Evolutionary conservation across 805 yeast genomes (phyloP), one percentile per base, ranked within the genome.

Genomic region (Tetrapisispora iriomotensis): DNA sequence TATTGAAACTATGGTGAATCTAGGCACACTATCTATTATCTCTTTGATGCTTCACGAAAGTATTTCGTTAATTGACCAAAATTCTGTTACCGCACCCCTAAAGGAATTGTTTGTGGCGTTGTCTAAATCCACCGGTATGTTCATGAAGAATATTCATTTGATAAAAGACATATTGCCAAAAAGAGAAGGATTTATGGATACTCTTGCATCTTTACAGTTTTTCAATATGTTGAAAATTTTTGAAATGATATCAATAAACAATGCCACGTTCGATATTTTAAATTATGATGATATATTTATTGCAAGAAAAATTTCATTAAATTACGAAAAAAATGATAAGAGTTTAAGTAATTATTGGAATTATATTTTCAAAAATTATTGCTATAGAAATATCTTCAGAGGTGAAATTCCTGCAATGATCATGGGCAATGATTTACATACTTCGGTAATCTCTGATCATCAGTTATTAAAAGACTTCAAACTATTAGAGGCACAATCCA

Each of bases 251-350:
- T 19, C 46, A 4, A 17, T 23, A 6, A 44, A 42, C 14, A 30
- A 35, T 8, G 28, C 43, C 10, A 39, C 42, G 21, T 44, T 49
- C 24, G 26, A 38, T 8, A 38, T 47, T 29, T 55, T 51, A 39
- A 48, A 44, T 21, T 57, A 56, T 38, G 60, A 54, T 43, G 61
- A 56, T 38, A 45, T 56, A 17, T 53, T 53, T 36, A 34, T 50
- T 31, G 58, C 58, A n/a, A 35, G 53, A 14, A 43, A 47, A 18
- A 39, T 49, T 19, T 48, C 60, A 4, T 36, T 56, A 32, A 55
- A 56, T 29, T 52, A 50, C 33, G 61, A 56, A 37, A 43, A 45
- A n/a, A 47, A 48, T 20, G 43, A 54, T 38, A 49, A 49, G 20
- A 26, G 40, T 14, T 31, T 32, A 18, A 50, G 53, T 24, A 25